Evolutionary conservation across 306 rosid genomes (phyloP).

Genomic region (Cicer bijugum): DNA sequence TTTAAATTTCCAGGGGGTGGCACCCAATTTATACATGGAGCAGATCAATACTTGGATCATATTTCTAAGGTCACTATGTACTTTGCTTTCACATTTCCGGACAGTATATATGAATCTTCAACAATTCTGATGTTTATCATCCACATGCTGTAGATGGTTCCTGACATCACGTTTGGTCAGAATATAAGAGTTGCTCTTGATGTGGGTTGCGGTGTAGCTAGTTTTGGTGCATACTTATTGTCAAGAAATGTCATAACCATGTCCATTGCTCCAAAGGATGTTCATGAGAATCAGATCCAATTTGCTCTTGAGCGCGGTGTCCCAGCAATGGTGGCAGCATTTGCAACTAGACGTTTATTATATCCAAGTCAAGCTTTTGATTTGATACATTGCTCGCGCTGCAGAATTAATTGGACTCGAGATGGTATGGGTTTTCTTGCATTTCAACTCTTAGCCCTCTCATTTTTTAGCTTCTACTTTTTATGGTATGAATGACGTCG

Average conservation of each 20-base stretch:
- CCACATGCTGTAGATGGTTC: constrained; percentile 63
- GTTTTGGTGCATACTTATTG: constrained; percentile 91
- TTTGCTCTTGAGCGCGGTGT: constrained; percentile 98
- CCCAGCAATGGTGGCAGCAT: constrained; percentile 93
- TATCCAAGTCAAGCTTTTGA: constrained; percentile 98
- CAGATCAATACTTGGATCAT: constrained; percentile 81
- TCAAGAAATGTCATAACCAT: constrained; percentile 76
- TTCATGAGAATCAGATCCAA: constrained; percentile 97
- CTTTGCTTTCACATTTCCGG: constrained; percentile 25
- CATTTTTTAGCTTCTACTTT: constrained; percentile 23
- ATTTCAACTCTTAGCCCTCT: not conserved
- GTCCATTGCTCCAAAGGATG: constrained; percentile 96
- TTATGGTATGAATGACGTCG: not conserved
- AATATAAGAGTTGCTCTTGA: constrained; percentile 83
- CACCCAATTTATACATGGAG: constrained; percentile 94
- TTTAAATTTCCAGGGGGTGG: constrained; percentile 94
- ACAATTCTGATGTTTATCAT: constrained; percentile 47
- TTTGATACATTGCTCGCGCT: constrained; percentile 92
- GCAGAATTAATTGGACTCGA: constrained; percentile 95
- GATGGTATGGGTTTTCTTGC: constrained; percentile 65
- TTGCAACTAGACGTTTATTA: constrained; percentile 80
- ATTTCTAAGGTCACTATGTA: constrained; percentile 64
- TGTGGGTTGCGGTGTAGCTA: constrained; percentile 95
- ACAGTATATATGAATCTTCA: constrained; percentile 20
- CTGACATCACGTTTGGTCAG: constrained; percentile 78